These are phyloP conservation scores for Macadamia integrifolia DNA, from an alignment of 164 flowering plant genomes.

Conservation along the genomic window DNA sequence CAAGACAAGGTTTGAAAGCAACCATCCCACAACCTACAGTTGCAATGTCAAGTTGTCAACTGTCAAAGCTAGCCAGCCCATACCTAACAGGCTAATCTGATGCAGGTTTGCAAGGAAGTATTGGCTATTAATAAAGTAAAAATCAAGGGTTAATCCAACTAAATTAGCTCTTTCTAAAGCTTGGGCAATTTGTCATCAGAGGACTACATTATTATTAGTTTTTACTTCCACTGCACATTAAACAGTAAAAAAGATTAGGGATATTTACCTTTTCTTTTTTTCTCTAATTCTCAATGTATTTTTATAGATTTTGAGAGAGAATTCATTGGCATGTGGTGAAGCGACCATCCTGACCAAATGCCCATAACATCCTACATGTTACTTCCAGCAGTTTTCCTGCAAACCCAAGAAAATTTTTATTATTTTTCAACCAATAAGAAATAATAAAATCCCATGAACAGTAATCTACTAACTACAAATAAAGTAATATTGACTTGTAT, in stretches of 20 bases:
- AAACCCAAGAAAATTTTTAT: neutral
- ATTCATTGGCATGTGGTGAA: slow-evolving; percentile 54
- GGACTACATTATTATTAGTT: neutral
- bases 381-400: slow-evolving; percentile 78
- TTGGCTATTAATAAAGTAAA: no score
- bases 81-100: no score
- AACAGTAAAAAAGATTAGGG: neutral
- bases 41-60: no score
- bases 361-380: slow-evolving; percentile 56
- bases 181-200: neutral
- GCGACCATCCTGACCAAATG: slow-evolving; percentile 52
- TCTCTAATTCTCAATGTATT: neutral
- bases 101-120: no score
- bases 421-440: neutral
- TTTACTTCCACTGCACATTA: neutral
- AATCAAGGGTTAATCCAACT: neutral
- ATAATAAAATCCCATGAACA: neutral
- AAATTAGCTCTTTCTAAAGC: neutral
- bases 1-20: no score
- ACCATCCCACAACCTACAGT: no score
- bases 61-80: no score
- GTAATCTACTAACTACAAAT: neutral
- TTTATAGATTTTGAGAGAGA: neutral
- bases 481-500: no score
- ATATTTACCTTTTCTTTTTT: neutral